Evolutionary conservation across 169 alveolate species (phyloP), one percentile per base, ranked within the genome.

Genomic region (Babesia gibsoni): DNA sequence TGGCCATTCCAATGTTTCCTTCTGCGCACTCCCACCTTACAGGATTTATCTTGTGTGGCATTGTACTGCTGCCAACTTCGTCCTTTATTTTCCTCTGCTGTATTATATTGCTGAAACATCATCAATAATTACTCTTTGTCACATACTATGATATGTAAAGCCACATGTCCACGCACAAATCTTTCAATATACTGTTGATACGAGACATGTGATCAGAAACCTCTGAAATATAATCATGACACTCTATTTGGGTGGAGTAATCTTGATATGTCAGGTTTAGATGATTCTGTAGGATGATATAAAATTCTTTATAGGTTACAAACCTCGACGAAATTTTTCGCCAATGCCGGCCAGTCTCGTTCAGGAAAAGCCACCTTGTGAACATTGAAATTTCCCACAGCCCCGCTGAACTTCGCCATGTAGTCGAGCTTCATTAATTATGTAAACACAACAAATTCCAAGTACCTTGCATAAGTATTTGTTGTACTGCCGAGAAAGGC

Each of bases 41-140:
- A 1, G 99, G 99, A 52, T 96, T 96, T 0, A 96, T 94, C 73
- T 96, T 96, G 74, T 96, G 99, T 23, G 99, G 99, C 99, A 96
- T 96, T 5, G 99, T 96, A 33, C 98, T 93, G 58, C 98, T 92
- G 0, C 99, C 99, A 16, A 95, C 96, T 84, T 96, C 99, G 0
- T 90, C 91, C 81, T 90, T 41, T 0, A 80, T 79, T 23, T 63
- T n/a, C 49, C 73, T 83, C 32, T 83, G 56, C 61, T 69, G 73
- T 29, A 89, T 63, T 32, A 89, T 54, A 35, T 79, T 82, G 27
- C 89, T 81, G 41, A 46, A 4, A 0, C 23, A 8, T 46, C n/a
- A 12, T 53, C 1, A 25, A 12, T 18, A 0, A 0, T 10, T 4
- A 29, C 25, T 18, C 4, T 4, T 89, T 77, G 20, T n/a, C 22